A percentile compares a stretch with the other conserved stretches of the same genome.
These are phyloP conservation scores for Rhizoclosmatium globosum DNA, from an alignment of 192 early-diverging fungal genomes.

Conservation along the genomic window DNA sequence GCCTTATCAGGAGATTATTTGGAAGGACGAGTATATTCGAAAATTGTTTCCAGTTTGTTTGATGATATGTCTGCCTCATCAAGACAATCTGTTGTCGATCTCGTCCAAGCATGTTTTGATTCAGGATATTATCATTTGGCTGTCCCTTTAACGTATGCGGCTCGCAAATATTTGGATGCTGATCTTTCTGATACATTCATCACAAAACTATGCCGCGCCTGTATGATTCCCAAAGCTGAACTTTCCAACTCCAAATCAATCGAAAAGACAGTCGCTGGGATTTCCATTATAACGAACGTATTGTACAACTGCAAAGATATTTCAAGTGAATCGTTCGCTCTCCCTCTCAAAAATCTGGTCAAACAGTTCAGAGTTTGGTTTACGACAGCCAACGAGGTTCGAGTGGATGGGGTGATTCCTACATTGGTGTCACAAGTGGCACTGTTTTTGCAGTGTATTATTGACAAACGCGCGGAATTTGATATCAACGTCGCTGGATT, in stretches of 20 bases:
- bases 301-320: slow-evolving; percentile 1
- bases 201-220: not conserved
- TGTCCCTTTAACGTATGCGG: not conserved
- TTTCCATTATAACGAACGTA: slow-evolving; percentile 7
- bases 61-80: not conserved
- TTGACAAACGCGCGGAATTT: slow-evolving; percentile 36
- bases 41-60: no score
- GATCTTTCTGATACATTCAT: not conserved
- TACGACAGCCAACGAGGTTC: slow-evolving; percentile 9
- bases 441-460: slow-evolving; percentile 25
- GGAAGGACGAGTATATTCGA: not conserved
- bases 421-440: slow-evolving; percentile 32
- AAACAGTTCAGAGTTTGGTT: slow-evolving; percentile 40
- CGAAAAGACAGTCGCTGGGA: not conserved
- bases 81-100: not conserved
- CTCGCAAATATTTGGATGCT: not conserved
- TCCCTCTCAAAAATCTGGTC: slow-evolving; percentile 4
- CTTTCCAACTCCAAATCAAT: slow-evolving; percentile 3
- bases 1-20: not conserved
- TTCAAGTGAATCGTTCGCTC: slow-evolving; percentile 1
- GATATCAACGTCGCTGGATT: slow-evolving; percentile 51
- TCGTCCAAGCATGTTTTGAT: slow-evolving; percentile 14
- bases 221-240: not conserved
- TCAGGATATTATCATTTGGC: not conserved
- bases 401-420: not conserved